Percentiles rank a stretch among this genome's conserved stretches.
These are phyloP conservation scores for Backusella parvicylindrica DNA, from an alignment of 192 early-diverging fungal genomes.

Conservation along the genomic window DNA sequence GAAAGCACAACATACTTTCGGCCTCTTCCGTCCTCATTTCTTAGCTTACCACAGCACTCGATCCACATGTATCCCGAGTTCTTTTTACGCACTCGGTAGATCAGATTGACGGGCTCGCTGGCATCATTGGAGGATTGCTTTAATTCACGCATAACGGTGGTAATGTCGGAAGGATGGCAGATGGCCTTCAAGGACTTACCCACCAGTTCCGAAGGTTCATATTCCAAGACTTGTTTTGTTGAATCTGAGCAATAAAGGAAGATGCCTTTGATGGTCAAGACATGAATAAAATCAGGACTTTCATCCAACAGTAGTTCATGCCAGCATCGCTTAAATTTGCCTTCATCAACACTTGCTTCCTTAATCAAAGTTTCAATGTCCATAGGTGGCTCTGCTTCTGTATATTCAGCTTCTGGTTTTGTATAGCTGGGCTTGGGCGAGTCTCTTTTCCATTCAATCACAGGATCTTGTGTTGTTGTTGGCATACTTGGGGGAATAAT, in stretches of 20 bases:
- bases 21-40: conserved; percentile 63
- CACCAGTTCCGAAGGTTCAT: conserved; percentile 51
- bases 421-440: conserved; percentile 6
- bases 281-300: conserved; percentile 60
- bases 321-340: conserved; percentile 29
- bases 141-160: conserved; percentile 66
- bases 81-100: conserved; percentile 62
- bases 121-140: conserved; percentile 42
- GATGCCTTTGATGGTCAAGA: conserved; percentile 62
- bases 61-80: conserved; percentile 59
- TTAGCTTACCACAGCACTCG: conserved; percentile 59
- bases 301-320: conserved; percentile 49
- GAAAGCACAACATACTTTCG: conserved; percentile 66
- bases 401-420: not conserved
- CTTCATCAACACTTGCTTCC: conserved; percentile 34
- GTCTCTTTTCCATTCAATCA: conserved; percentile 7
- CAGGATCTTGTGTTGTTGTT: not conserved
- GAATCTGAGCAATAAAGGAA: conserved; percentile 60
- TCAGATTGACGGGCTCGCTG: conserved; percentile 44
- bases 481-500: conserved; percentile 34
- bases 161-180: conserved; percentile 63
- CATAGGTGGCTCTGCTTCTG: not conserved
- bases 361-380: conserved; percentile 22
- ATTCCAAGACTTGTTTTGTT: conserved; percentile 48
- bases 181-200: conserved; percentile 54